Evolutionary conservation across 164 flowering plant genomes (phyloP).

Genomic region (Dillenia turbinata): DNA sequence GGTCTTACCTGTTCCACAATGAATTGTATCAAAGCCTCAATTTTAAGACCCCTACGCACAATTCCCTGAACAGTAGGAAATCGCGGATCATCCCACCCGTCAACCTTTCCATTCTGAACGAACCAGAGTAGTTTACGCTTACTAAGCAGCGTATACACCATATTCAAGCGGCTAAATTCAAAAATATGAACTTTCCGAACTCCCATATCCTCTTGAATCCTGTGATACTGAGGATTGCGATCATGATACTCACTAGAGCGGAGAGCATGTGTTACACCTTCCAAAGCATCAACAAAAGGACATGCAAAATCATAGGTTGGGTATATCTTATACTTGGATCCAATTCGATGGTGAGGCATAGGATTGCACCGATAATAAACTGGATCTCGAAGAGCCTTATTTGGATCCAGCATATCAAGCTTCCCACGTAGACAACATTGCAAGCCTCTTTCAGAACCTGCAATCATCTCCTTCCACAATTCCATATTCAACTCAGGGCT

Average conservation of each 20-base stretch:
- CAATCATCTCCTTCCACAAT: slow-evolving; percentile 91
- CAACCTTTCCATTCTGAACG: slow-evolving; percentile 86
- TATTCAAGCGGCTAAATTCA: slow-evolving; percentile 87
- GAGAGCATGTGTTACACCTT: slow-evolving; percentile 90
- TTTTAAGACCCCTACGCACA: slow-evolving; percentile 82
- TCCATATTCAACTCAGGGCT: slow-evolving; percentile 63
- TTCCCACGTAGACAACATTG: slow-evolving; percentile 89
- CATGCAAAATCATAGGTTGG: slow-evolving; percentile 98
- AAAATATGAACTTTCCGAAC: slow-evolving; percentile 66
- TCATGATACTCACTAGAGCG: slow-evolving; percentile 97
- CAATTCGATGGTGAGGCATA: slow-evolving; percentile 85
- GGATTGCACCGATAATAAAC: slow-evolving; percentile 93
- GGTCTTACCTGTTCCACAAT: slow-evolving; percentile 80
- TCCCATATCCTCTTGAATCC: slow-evolving; percentile 85
- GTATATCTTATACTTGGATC: slow-evolving; percentile 78
- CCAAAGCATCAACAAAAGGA: slow-evolving; percentile 90
- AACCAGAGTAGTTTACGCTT: slow-evolving; percentile 98
- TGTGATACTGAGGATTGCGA: slow-evolving; percentile 82
- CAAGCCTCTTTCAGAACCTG: slow-evolving; percentile 76
- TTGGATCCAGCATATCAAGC: slow-evolving; percentile 90
- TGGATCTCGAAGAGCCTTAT: slow-evolving; percentile 92
- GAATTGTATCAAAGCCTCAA: slow-evolving; percentile 87
- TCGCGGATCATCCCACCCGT: slow-evolving; percentile 99
- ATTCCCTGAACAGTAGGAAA: slow-evolving; percentile 97
- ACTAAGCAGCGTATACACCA: slow-evolving; percentile 95